These are phyloP conservation scores for Phytopythium delawarense DNA, from an alignment of 352 stramenopile genomes.

Conservation along the genomic window DNA sequence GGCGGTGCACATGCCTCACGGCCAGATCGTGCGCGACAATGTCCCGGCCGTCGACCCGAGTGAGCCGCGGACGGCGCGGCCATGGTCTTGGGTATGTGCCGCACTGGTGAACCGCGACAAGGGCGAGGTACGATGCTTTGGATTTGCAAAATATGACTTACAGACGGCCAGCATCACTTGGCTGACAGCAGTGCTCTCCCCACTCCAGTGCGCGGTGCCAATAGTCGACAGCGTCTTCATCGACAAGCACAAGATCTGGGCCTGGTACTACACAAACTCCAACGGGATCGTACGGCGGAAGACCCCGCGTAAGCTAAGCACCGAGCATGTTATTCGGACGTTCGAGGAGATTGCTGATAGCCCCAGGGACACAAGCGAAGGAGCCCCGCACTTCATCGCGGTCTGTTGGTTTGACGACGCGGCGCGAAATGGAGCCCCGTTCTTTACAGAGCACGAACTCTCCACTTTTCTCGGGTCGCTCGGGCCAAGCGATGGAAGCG, in stretches of 20 bases:
- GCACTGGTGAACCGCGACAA: conserved; percentile 59
- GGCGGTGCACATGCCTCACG: neutral
- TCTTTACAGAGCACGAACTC: conserved; percentile 47
- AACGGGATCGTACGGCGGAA: conserved; percentile 60
- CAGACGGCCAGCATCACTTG: too few species aligned
- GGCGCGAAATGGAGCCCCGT: conserved; percentile 30
- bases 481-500: conserved; percentile 24
- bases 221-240: conserved; percentile 74
- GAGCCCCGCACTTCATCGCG: conserved; percentile 26
- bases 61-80: conserved; percentile 38
- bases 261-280: conserved; percentile 60
- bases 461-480: conserved; percentile 41
- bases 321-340: conserved; percentile 32
- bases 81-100: conserved; percentile 70
- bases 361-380: neutral
- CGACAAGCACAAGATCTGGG: conserved; percentile 75
- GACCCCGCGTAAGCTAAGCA: conserved; percentile 40
- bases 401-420: conserved; percentile 71
- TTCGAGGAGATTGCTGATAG: conserved; percentile 27
- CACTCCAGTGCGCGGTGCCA: conserved; percentile 30
- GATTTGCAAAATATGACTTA: neutral
- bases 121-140: conserved; percentile 22
- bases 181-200: neutral
- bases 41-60: conserved; percentile 49
- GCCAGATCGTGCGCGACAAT: conserved; percentile 37